Evolutionary conservation across 495 filamentous ascomycete species (phyloP), one percentile per base, ranked within the genome.

Genomic region (Parachaetomium inaequale): DNA sequence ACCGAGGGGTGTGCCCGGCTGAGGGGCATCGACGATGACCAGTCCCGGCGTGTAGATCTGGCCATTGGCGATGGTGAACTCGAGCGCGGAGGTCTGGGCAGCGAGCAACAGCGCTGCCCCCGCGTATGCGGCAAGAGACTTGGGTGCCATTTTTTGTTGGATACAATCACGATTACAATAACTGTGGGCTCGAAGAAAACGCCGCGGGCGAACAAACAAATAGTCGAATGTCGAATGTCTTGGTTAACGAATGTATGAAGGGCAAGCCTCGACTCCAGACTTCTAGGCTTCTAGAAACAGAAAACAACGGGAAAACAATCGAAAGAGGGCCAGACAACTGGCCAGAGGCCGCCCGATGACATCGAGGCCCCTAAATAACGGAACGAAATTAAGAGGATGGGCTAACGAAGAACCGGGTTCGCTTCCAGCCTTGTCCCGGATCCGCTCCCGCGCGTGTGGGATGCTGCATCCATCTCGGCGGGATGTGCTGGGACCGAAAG

Each of bases 31-130:
- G 21, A 88, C 68, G 58, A 88, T 80, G 12, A 79, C 85, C 62
- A 87, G 75, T 4, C 86, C 85, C 12, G 86, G 86, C 3, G 85
- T 88, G 62, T 77, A 87, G 59, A 87, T 80, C 66, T 87, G 85
- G 31, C 85, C 84, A 51, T 80, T 81, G 10, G 84, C 73, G 34
- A 84, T 75, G 17, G 78, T 81, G 59, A 86, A 83, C 67, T 79
- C 68, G 29, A 70, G 63, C 2, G 74, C 72, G n/a, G 57, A 58
- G 14, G 55, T 23, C 10, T 45, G 56, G 23, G 66, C 61, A 29
- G 62, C 21, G 50, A 64, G 61, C 59, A 59, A 64, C 15, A 61
- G 57, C 34, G 61, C 61, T 31, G 53, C 42, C 5, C 52, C 43
- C 8, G 19, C 59, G 45, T 29, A 56, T 8, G 42, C 7, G 25